phyloP scores from a whole-genome alignment of 495 filamentous ascomycete species.

The Talaromyces ruber region DNA sequence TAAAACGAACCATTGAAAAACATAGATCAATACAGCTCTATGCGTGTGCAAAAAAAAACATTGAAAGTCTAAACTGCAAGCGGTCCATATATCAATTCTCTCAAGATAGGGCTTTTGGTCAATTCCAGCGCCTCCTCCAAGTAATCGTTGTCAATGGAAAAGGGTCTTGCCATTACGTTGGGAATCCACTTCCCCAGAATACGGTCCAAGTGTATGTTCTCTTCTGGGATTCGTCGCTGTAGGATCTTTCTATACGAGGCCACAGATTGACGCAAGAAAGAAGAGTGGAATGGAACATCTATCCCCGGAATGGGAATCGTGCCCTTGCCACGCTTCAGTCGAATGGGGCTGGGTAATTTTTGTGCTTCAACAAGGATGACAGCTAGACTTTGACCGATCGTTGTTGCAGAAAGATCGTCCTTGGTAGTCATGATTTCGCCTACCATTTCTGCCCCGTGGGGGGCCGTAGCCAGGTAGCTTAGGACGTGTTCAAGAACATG shows the following conservation, averaged over 20 bases:
- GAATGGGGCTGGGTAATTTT: constrained; percentile 6
- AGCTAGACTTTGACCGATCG: background rate
- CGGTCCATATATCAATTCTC: background rate
- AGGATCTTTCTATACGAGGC: constrained; percentile 11
- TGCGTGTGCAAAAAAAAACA: background rate
- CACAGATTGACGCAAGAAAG: constrained; percentile 6
- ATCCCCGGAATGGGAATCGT: constrained; percentile 31
- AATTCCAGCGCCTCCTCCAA: constrained; percentile 82
- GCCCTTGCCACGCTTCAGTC: constrained; percentile 17
- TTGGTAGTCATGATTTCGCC: background rate
- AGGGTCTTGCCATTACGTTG: constrained; percentile 12
- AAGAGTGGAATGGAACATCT: constrained; percentile 22
- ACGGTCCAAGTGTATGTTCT: constrained; percentile 13
- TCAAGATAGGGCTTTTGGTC: constrained; percentile 28
- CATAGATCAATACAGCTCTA: background rate
- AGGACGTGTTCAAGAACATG: background rate
- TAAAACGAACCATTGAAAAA: background rate
- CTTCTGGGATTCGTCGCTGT: constrained; percentile 3
- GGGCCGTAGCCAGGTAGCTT: background rate
- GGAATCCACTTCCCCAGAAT: constrained; percentile 12
- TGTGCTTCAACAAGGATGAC: background rate
- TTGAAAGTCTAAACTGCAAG: background rate
- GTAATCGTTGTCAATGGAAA: constrained; percentile 74
- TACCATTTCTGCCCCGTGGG: background rate
- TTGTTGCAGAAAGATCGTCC: background rate